phyloP scores from a whole-genome alignment of 805 yeast species.

The Lipomyces yamanashiensis region DNA sequence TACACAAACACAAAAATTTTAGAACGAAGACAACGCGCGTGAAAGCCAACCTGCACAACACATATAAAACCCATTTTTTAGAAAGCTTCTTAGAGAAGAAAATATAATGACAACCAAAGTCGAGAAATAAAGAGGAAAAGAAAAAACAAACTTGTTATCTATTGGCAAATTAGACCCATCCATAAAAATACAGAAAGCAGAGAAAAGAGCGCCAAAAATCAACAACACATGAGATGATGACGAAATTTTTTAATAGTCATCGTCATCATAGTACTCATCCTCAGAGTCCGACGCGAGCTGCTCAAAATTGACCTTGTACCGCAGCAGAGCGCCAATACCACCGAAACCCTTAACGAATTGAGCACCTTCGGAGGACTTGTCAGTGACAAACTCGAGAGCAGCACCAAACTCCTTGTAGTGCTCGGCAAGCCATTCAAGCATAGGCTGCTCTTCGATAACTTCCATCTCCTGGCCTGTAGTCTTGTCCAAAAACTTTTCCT shows the following conservation, averaged over 20 bases:
- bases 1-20: neutral
- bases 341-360: slow-evolving; percentile 98
- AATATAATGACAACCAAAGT: neutral
- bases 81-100: neutral
- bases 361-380: slow-evolving; percentile 96
- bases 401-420: slow-evolving; percentile 95
- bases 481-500: slow-evolving; percentile 74
- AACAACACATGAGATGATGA: neutral
- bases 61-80: neutral
- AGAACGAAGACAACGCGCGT: neutral
- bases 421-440: slow-evolving; percentile 98
- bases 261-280: slow-evolving; percentile 82
- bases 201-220: neutral
- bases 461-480: slow-evolving; percentile 92
- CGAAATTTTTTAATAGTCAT: slow-evolving; percentile 11
- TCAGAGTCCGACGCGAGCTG: slow-evolving; percentile 88
- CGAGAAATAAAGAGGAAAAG: neutral
- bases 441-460: slow-evolving; percentile 76
- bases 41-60: slow-evolving; percentile 1
- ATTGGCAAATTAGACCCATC: slow-evolving; percentile 2
- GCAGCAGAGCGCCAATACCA: slow-evolving; percentile 95
- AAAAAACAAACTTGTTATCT: slow-evolving; percentile 11
- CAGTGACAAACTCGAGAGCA: slow-evolving; percentile 92
- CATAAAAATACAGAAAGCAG: neutral
- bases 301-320: slow-evolving; percentile 97